These are phyloP conservation scores for Naumovozyma castellii DNA, from an alignment of 805 yeast species.

Conservation along the genomic window DNA sequence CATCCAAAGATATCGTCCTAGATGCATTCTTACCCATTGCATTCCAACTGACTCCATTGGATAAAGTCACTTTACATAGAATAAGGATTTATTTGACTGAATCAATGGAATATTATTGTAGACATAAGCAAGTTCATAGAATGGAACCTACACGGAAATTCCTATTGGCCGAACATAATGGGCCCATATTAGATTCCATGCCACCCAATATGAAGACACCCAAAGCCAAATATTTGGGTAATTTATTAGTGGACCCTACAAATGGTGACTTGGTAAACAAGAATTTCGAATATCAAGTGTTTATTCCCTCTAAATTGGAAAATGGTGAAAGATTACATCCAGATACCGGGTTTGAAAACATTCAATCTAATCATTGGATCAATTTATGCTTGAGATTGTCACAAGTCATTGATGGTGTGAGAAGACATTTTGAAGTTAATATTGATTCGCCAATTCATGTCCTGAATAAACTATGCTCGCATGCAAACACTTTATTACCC, in stretches of 20 bases:
- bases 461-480: slow-evolving; percentile 65
- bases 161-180: slow-evolving; percentile 69
- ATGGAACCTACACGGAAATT: slow-evolving; percentile 78
- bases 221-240: slow-evolving; percentile 32
- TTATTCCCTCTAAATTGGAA: slow-evolving; percentile 59
- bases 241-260: slow-evolving; percentile 32
- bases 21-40: slow-evolving; percentile 78
- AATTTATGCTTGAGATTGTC: slow-evolving; percentile 77
- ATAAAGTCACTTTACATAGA: slow-evolving; percentile 74
- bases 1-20: slow-evolving; percentile 74
- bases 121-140: slow-evolving; percentile 74
- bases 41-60: slow-evolving; percentile 74
- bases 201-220: slow-evolving; percentile 6
- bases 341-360: slow-evolving; percentile 66
- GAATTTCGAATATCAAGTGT: slow-evolving; percentile 76
- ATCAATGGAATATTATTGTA: slow-evolving; percentile 77
- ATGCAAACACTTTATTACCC: slow-evolving; percentile 67
- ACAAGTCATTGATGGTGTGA: slow-evolving; percentile 45
- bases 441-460: slow-evolving; percentile 90
- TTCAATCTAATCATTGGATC: slow-evolving; percentile 89
- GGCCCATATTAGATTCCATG: slow-evolving; percentile 31
- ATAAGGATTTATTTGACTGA: slow-evolving; percentile 79
- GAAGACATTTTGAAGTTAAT: slow-evolving; percentile 84
- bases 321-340: slow-evolving; percentile 60
- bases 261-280: slow-evolving; percentile 54